These are phyloP conservation scores for Coriaria nepalensis DNA, from an alignment of 306 rosid species.

Conservation along the genomic window DNA sequence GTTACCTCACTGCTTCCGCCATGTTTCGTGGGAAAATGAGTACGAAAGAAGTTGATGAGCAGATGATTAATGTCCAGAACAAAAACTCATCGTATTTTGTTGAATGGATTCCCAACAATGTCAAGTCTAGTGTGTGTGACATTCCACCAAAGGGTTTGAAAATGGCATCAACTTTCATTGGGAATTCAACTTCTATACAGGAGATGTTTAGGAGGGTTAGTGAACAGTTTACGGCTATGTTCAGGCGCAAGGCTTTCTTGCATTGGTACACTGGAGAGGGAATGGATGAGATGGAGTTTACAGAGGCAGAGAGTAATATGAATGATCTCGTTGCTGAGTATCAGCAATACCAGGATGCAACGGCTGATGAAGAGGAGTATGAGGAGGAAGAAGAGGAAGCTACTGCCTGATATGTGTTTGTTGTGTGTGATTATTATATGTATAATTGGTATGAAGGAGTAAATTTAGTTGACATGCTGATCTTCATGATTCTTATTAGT, in stretches of 20 bases:
- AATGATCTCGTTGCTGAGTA: conserved; percentile 82
- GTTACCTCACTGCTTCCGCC: conserved; percentile 73
- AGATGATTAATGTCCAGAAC: conserved; percentile 76
- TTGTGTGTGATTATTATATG: too few relatives aligned
- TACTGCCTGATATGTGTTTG: conserved; percentile 42
- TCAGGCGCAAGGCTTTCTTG: conserved; percentile 61
- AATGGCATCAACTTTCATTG: conserved; percentile 65
- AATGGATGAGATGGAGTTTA: conserved; percentile 94
- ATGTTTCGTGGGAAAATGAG: conserved; percentile 92
- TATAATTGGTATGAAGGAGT: too few relatives aligned
- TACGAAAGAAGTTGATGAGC: conserved; percentile 84
- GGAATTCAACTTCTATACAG: conserved; percentile 68
- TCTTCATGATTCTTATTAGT: too few relatives aligned
- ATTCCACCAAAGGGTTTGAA: conserved; percentile 71
- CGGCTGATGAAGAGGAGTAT: conserved; percentile 32
- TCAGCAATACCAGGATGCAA: conserved; percentile 86
- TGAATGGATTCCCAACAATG: conserved; percentile 74
- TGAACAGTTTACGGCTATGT: conserved; percentile 89
- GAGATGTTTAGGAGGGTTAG: conserved; percentile 94
- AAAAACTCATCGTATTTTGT: conserved; percentile 84
- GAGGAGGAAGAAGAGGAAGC: conserved; percentile 52
- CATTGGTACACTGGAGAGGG: conserved; percentile 92
- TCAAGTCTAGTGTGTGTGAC: conserved; percentile 80
- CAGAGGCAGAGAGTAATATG: conserved; percentile 86
- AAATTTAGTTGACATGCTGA: too few relatives aligned